phyloP scores from a whole-genome alignment of 2,329 filamentous ascomycete genomes.

The Sclerotinia trifoliorum region DNA sequence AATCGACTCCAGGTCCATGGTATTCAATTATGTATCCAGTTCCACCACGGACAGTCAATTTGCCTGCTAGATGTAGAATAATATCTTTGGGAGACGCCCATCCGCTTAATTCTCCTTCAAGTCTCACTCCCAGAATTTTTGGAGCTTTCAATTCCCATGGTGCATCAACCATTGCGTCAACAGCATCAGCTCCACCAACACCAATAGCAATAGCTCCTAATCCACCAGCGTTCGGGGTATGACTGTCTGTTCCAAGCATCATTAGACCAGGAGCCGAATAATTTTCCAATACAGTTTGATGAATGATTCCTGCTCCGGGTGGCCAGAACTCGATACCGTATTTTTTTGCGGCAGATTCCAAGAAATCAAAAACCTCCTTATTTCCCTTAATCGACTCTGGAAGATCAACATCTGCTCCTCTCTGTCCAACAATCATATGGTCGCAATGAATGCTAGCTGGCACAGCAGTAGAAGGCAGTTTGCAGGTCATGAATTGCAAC shows the following conservation, averaged over 20 bases:
- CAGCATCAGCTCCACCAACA: constrained; percentile 94
- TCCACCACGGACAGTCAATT: constrained; percentile 87
- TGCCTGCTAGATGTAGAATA: constrained; percentile 84
- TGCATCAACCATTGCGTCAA: constrained; percentile 92
- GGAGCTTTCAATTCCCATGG: constrained; percentile 98
- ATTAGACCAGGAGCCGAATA: constrained; percentile 95
- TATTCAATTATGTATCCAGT: constrained; percentile 96
- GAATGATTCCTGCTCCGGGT: constrained; percentile 90
- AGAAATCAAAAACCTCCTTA: constrained; percentile 95
- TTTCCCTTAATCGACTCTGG: constrained; percentile 84
- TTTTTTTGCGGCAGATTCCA: constrained; percentile 86
- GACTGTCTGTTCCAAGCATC: constrained; percentile 98
- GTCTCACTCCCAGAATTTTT: constrained; percentile 79
- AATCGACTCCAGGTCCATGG: constrained; percentile 83
- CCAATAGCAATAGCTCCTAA: constrained; percentile 92
- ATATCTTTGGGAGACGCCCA: constrained; percentile 97
- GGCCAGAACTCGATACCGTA: constrained; percentile 97
- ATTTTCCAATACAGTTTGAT: constrained; percentile 97
- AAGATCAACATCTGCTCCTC: constrained; percentile 83
- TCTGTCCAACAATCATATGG: constrained; percentile 95
- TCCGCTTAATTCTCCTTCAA: constrained; percentile 79
- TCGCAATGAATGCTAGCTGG: constrained; percentile 98
- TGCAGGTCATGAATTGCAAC: constrained; percentile 97
- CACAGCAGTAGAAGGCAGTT: constrained; percentile 82
- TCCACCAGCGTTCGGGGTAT: constrained; percentile 96